Evolutionary conservation across 73 alveolate genomes (phyloP).

Genomic region (Paramecium pentaurelia): DNA sequence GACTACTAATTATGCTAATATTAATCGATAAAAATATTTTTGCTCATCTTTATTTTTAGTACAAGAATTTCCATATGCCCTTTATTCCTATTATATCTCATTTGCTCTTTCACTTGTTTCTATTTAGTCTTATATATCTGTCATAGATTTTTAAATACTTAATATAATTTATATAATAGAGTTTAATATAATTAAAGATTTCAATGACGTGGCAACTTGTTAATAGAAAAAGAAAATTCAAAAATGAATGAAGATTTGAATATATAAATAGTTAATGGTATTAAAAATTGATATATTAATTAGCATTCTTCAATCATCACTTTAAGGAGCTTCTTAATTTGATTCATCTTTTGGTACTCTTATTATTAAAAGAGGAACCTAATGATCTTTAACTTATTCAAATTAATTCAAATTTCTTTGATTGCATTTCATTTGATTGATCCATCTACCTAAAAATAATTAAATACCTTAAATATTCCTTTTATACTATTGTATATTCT

Average conservation of each 20-base stretch:
- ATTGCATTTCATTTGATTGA: background rate
- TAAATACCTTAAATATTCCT: background rate
- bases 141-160: background rate
- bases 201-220: background rate
- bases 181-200: background rate
- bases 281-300: background rate
- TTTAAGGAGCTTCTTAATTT: constrained; percentile 2
- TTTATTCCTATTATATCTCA: background rate
- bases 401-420: background rate
- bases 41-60: background rate
- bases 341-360: constrained; percentile 20
- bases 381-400: background rate
- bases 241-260: background rate
- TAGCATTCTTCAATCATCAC: background rate
- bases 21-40: background rate
- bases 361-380: background rate
- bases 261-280: background rate
- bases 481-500: background rate
- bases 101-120: background rate
- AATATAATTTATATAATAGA: background rate
- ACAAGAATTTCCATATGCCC: background rate
- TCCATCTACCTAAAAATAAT: background rate
- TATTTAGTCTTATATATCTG: background rate
- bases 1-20: background rate
- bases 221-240: background rate